phyloP scores from a whole-genome alignment of 345 rosid species.

The Gynandropsis gynandra region DNA sequence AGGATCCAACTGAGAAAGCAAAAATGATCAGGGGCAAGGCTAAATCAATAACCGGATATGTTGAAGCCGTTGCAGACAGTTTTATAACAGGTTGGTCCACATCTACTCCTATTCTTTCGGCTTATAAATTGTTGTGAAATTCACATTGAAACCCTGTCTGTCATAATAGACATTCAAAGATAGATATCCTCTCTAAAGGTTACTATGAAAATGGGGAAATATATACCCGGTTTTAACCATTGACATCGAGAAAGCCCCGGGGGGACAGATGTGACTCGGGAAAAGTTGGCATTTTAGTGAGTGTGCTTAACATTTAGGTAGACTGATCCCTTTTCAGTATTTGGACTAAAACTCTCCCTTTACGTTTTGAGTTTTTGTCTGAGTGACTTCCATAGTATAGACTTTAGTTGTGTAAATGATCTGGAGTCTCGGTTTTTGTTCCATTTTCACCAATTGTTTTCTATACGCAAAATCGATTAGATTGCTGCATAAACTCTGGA shows the following conservation, averaged over 20 bases:
- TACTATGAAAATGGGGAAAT: neutral
- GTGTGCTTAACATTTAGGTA: neutral
- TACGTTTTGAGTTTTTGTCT: neutral
- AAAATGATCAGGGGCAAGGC: slow-evolving; percentile 66
- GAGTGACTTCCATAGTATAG: neutral
- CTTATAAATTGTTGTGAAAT: slow-evolving; percentile 2
- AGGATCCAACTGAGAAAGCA: slow-evolving; percentile 81
- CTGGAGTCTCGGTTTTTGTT: too few species aligned
- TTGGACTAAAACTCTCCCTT: neutral
- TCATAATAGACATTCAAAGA: neutral
- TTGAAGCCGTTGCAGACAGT: slow-evolving; percentile 72
- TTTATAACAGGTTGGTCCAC: slow-evolving; percentile 70
- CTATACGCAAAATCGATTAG: too few species aligned
- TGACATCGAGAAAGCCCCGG: neutral
- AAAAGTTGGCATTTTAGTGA: neutral
- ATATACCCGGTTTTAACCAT: too few species aligned
- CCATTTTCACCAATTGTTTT: too few species aligned
- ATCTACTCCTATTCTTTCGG: neutral
- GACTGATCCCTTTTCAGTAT: slow-evolving; percentile 9
- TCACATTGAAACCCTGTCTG: too few species aligned
- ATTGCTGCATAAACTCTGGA: too few species aligned
- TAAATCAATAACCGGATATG: slow-evolving; percentile 57
- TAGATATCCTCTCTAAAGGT: neutral
- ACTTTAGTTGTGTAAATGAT: too few species aligned
- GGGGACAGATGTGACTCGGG: neutral